Conservation (phyloP, 192 early-diverging fungal genomes). For the Backusella tarrabulga region DNA sequence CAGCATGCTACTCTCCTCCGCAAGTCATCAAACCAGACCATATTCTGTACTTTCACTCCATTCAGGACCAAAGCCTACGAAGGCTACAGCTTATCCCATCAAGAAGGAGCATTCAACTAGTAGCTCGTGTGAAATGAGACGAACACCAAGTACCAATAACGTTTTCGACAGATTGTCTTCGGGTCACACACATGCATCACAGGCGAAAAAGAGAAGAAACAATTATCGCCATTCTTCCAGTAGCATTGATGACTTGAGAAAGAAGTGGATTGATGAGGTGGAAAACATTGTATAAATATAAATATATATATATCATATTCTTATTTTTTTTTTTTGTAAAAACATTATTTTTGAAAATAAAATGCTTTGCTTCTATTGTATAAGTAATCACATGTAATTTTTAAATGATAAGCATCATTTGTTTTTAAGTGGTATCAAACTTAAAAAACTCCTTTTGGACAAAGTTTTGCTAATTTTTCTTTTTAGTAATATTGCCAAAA, state of each 20-base stretch:
- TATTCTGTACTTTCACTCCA: slow-evolving; percentile 6
- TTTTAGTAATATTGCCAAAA: background rate
- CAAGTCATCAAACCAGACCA: background rate
- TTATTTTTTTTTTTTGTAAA: slow-evolving; percentile 1
- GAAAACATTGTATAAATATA: slow-evolving; percentile 2
- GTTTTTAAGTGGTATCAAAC: background rate
- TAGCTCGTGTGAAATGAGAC: slow-evolving; percentile 12
- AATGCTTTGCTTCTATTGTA: background rate
- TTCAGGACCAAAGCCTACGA: background rate
- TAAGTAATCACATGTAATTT: background rate
- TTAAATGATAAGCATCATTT: background rate
- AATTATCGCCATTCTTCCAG: slow-evolving; percentile 5
- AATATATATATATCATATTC: background rate
- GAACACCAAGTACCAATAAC: slow-evolving; percentile 1
- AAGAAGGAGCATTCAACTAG: background rate
- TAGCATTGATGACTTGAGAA: slow-evolving; percentile 14
- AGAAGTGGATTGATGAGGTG: background rate
- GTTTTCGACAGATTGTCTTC: slow-evolving; percentile 26
- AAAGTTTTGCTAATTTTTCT: background rate
- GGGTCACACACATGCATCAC: slow-evolving; percentile 23
- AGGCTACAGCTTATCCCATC: background rate
- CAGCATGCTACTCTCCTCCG: background rate
- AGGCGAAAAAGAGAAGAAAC: background rate
- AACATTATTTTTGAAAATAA: background rate
- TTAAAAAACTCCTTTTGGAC: background rate